phyloP scores from a whole-genome alignment of 2,329 filamentous ascomycete genomes.

The Colletotrichum destructivum region DNA sequence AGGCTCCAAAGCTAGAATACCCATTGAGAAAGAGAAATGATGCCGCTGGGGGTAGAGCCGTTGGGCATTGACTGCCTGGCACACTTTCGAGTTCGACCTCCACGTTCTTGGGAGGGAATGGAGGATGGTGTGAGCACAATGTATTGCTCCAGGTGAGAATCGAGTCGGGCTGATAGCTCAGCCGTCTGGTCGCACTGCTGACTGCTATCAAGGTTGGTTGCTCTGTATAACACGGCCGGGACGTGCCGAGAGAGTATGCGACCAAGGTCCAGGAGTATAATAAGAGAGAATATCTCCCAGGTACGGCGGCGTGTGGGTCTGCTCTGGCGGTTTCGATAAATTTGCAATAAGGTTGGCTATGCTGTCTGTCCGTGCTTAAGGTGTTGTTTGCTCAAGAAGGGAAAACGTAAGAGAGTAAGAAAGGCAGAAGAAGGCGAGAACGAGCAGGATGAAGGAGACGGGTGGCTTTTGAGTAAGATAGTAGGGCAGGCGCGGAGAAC shows the following conservation, averaged over 20 bases:
- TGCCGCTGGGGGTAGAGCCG: constrained; percentile 20
- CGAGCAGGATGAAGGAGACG: constrained; percentile 31
- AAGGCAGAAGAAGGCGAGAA: constrained; percentile 20
- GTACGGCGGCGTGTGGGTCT: background rate
- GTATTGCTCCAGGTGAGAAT: constrained; percentile 2
- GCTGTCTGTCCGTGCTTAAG: background rate
- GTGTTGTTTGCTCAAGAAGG: background rate
- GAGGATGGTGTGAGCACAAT: background rate
- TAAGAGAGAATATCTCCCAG: constrained; percentile 13
- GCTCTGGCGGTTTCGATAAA: constrained; percentile 1
- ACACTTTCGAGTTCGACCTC: background rate
- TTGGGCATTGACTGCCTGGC: constrained; percentile 27
- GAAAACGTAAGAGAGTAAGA: constrained; percentile 5
- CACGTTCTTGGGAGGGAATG: background rate
- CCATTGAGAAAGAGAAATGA: constrained; percentile 63
- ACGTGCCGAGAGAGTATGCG: constrained; percentile 21
- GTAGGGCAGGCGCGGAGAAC: constrained; percentile 37
- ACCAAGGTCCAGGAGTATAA: constrained; percentile 7
- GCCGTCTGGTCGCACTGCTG: constrained; percentile 19
- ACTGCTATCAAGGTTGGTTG: constrained; percentile 25
- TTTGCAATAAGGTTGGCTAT: background rate
- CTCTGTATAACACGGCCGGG: constrained; percentile 24
- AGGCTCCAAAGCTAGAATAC: constrained; percentile 67
- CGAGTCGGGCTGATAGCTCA: constrained; percentile 9
- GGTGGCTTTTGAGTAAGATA: constrained; percentile 38